Conservation (phyloP, 106 monocot species). For the Iris macrosiphon region DNA sequence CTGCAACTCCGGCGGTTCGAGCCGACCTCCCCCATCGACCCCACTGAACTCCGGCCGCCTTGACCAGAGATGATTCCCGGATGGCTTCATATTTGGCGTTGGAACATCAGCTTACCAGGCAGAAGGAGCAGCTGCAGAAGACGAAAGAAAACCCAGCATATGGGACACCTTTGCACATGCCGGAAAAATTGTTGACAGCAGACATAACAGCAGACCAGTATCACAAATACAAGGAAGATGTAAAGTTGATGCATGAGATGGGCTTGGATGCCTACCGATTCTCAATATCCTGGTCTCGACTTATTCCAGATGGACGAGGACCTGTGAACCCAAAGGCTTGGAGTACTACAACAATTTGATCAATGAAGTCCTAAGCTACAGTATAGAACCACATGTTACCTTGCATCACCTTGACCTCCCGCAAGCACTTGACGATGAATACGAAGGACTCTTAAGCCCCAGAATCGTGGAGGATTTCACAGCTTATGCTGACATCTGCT, state of each 20-base stretch:
- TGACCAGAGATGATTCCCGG: no score
- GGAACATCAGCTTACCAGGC: no score
- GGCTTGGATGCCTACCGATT: conserved; percentile 12
- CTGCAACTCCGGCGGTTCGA: no score
- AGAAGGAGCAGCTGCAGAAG: no score
- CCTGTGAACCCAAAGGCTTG: conserved; percentile 41
- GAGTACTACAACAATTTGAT: conserved; percentile 38
- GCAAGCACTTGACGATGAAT: conserved; percentile 1
- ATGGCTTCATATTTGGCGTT: no score
- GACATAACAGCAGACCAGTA: conserved; percentile 43
- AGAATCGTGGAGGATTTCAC: no score
- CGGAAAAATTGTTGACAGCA: no score
- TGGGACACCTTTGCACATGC: no score
- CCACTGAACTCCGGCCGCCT: no score
- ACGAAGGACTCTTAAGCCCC: conserved; percentile 7
- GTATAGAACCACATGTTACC: conserved; percentile 24
- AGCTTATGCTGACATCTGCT: no score
- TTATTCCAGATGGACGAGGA: conserved; percentile 20
- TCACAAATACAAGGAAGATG: conserved; percentile 46
- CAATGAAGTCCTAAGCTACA: conserved; percentile 25
- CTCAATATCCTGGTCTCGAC: conserved; percentile 21
- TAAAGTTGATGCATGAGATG: conserved; percentile 6
- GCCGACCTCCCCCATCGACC: no score
- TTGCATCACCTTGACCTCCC: conserved; percentile 11
- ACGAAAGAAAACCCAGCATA: no score